Conservation (phyloP, 2,329 filamentous ascomycete species). For the Colletotrichum gloeosporioides region DNA sequence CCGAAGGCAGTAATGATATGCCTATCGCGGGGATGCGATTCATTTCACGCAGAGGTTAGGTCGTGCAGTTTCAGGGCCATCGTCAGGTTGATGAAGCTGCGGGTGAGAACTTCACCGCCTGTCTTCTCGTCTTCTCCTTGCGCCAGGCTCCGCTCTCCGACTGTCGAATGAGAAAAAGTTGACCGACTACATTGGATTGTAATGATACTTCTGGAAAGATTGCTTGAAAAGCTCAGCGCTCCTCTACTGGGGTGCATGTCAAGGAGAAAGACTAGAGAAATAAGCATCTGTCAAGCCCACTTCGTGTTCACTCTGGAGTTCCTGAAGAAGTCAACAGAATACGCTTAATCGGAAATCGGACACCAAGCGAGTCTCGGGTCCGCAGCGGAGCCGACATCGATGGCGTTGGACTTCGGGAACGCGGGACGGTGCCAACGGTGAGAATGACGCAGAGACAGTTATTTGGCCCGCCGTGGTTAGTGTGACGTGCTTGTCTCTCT, state of each 20-base stretch:
- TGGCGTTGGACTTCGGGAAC: background rate
- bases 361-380: background rate
- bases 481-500: background rate
- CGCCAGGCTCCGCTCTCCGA: accelerated
- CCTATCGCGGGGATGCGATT: background rate
- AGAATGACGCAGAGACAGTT: background rate
- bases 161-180: accelerated
- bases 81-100: background rate
- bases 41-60: background rate
- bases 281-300: background rate
- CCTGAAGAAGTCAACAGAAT: background rate
- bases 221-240: accelerated
- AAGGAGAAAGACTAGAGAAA: background rate
- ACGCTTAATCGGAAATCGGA: background rate
- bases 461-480: background rate
- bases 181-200: accelerated
- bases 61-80: background rate
- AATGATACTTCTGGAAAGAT: background rate
- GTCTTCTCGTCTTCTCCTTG: background rate
- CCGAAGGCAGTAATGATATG: background rate
- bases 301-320: background rate
- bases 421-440: background rate
- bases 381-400: background rate
- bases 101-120: accelerated
- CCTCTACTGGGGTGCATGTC: accelerated